Percentiles rank a stretch among this genome's conserved stretches.
Conservation (phyloP, 306 rosid genomes). For the Lithocarpus polystachyus region DNA sequence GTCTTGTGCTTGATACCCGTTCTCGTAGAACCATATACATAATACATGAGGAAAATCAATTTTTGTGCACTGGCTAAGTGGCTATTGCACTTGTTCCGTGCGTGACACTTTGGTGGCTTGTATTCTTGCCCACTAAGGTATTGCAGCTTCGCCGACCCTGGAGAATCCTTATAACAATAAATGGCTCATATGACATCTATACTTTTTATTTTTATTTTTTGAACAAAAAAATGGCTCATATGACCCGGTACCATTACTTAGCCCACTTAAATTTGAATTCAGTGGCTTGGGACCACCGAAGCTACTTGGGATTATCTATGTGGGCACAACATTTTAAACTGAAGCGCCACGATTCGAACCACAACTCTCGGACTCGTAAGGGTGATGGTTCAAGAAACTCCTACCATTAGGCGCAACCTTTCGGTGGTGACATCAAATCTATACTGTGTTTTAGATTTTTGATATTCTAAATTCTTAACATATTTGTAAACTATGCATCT, state of each 20-base stretch:
- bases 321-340: too few relatives aligned
- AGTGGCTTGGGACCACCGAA: too few relatives aligned
- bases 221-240: too few relatives aligned
- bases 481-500: too few relatives aligned
- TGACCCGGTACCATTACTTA: accelerated
- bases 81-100: neutral
- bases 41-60: conserved; percentile 1
- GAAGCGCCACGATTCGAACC: too few relatives aligned
- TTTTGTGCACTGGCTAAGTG: neutral
- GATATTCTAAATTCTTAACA: neutral
- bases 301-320: too few relatives aligned
- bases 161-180: conserved; percentile 20
- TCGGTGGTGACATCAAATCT: neutral
- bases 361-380: too few relatives aligned
- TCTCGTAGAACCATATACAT: conserved; percentile 15
- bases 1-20: conserved; percentile 28
- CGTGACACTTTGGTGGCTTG: conserved; percentile 13
- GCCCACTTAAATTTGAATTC: too few relatives aligned
- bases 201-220: too few relatives aligned
- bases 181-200: neutral
- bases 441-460: neutral
- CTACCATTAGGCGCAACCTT: too few relatives aligned
- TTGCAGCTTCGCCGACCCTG: conserved; percentile 25
- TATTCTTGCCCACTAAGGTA: conserved; percentile 16
- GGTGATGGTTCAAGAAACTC: too few relatives aligned